Evolutionary conservation across 139 green algal genomes (phyloP).

Genomic region (Closterium sp.): DNA sequence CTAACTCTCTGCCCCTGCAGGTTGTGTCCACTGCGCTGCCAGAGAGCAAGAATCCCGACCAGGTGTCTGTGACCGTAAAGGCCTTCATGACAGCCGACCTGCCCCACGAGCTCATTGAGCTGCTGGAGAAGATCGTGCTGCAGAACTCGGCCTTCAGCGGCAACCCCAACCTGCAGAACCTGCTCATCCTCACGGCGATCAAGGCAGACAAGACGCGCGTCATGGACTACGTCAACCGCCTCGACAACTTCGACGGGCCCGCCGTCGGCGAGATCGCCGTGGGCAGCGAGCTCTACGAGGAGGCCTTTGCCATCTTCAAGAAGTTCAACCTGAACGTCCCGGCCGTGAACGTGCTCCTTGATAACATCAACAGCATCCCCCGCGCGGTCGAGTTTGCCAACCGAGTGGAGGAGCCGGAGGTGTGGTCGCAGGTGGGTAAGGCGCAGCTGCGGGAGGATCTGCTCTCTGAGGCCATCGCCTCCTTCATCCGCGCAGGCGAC

Average conservation of each 20-base stretch:
- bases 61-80: conserved; percentile 95
- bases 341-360: conserved; percentile 81
- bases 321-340: conserved; percentile 88
- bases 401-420: conserved; percentile 54
- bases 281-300: conserved; percentile 76
- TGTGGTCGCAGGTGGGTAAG: conserved; percentile 91
- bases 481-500: conserved; percentile 86
- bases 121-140: conserved; percentile 99
- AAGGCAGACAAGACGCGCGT: conserved; percentile 81
- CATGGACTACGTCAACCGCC: conserved; percentile 95
- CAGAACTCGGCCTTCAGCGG: conserved; percentile 94
- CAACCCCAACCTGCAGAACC: conserved; percentile 99
- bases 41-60: conserved; percentile 96
- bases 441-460: conserved; percentile 78
- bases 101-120: conserved; percentile 96
- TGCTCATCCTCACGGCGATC: conserved; percentile 93
- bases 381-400: conserved; percentile 55
- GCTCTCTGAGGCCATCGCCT: conserved; percentile 81
- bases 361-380: conserved; percentile 67
- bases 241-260: conserved; percentile 96
- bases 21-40: conserved; percentile 95
- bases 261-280: conserved; percentile 66
- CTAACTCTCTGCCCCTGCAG: conserved; percentile 59
- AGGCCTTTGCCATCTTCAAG: conserved; percentile 98
- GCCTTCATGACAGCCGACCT: conserved; percentile 96